phyloP scores from a whole-genome alignment of 257 asterid species.

The Avicennia marina region DNA sequence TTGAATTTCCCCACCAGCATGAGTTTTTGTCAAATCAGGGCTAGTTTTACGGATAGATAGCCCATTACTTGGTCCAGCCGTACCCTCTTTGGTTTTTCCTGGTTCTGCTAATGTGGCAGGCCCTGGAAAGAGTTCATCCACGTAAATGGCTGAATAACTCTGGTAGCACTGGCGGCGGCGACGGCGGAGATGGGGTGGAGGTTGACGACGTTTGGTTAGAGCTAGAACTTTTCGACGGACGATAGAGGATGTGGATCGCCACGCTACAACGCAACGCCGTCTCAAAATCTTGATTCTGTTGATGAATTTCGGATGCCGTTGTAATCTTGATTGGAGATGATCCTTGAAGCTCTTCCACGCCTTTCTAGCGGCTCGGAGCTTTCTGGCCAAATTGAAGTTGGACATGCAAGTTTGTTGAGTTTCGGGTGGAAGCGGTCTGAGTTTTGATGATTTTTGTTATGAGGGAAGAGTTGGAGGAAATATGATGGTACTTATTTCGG shows the following conservation, averaged over 20 bases:
- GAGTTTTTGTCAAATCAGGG: neutral
- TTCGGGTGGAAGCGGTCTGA: too few species aligned
- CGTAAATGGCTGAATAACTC: constrained; percentile 22
- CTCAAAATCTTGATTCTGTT: constrained; percentile 22
- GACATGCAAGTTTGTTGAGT: constrained; percentile 40
- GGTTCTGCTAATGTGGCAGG: neutral
- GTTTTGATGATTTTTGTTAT: too few species aligned
- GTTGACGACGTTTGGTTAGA: constrained; percentile 8
- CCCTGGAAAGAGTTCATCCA: constrained; percentile 32
- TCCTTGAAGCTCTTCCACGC: constrained; percentile 32
- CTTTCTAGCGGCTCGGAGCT: constrained; percentile 31
- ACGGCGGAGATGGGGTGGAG: constrained; percentile 4
- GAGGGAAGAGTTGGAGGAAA: too few species aligned
- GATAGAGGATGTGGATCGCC: too few species aligned
- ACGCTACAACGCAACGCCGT: too few species aligned
- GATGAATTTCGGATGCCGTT: constrained; percentile 19
- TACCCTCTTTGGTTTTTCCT: constrained; percentile 8
- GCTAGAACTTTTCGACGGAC: constrained; percentile 15
- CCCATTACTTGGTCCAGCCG: constrained; percentile 20
- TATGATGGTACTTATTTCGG: too few species aligned
- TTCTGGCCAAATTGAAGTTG: constrained; percentile 28
- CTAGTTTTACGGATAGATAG: neutral
- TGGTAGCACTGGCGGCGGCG: neutral
- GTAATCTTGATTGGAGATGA: constrained; percentile 25
- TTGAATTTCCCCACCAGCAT: neutral